A percentile compares a stretch with the other conserved stretches of the same genome.
Conservation (phyloP, 352 stramenopile species). For the Pythium sukuiense region DNA sequence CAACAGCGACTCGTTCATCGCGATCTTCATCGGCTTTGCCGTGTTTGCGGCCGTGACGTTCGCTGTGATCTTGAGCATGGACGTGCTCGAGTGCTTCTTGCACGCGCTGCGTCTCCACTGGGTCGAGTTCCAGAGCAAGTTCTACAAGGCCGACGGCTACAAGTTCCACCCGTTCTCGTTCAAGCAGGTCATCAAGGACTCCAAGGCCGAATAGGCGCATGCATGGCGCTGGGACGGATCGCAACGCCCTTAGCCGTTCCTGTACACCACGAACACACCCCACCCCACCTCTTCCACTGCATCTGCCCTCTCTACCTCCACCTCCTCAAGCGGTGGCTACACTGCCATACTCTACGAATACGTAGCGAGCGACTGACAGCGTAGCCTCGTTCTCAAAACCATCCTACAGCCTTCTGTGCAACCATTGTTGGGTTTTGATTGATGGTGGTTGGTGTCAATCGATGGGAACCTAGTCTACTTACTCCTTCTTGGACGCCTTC, state of each 20-base stretch:
- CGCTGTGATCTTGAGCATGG: slow-evolving; percentile 98
- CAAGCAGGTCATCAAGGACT: slow-evolving; percentile 79
- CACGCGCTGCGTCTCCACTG: slow-evolving; percentile 99
- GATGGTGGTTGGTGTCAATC: too few species aligned
- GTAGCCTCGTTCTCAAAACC: too few species aligned
- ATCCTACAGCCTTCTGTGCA: too few species aligned
- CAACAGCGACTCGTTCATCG: slow-evolving; percentile 96
- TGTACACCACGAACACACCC: not conserved
- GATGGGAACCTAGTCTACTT: not conserved
- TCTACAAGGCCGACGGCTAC: slow-evolving; percentile 97
- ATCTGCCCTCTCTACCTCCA: slow-evolving; percentile 7
- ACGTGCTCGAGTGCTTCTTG: slow-evolving; percentile 99
- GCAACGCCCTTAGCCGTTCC: slow-evolving; percentile 1
- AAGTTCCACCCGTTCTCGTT: slow-evolving; percentile 97
- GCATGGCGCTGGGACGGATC: slow-evolving; percentile 1
- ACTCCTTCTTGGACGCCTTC: slow-evolving; percentile 50
- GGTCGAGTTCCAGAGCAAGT: slow-evolving; percentile 99
- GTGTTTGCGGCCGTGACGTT: slow-evolving; percentile 95
- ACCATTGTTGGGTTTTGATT: too few species aligned
- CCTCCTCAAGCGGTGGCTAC: not conserved
- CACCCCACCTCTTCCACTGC: not conserved
- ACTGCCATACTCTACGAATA: not conserved
- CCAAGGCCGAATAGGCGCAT: slow-evolving; percentile 38
- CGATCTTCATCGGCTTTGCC: slow-evolving; percentile 94
- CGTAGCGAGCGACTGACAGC: not conserved